Base-by-base conservation (phyloP, 176 grass and related monocot genomes). In the Oryza glaberrima region DNA sequence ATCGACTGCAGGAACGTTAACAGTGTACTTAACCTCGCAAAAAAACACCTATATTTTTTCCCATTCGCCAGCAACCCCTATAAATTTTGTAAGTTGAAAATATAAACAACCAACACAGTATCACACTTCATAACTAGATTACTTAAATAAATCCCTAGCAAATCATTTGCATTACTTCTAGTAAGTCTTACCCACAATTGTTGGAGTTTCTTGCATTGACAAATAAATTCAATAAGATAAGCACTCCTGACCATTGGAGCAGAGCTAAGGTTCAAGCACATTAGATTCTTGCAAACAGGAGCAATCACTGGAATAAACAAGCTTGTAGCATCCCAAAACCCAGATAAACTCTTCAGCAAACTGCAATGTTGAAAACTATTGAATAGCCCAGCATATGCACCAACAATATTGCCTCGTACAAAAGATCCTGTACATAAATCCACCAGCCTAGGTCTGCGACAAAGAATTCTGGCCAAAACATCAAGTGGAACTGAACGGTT, bases 361-460 rank as follows among this genome's bases (percentile, higher is more conserved):
- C 60, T 92, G 70, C 89, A 90, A 48, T 78, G 80, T 43, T 13
- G 64, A 11, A 92, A 44, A 48, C 87, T 87, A 52, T 65, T n/a
- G 19, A 49, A 76, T 23, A 97, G 72, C 64, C 48, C 89, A 43
- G 58, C 2, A 40, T 78, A 84, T 40, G 67, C 81, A 65, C 38
- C 89, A 63, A 67, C 66, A 80, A 40, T 70, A 82, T 77, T 78
- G 67, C 83, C 89, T 68, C 2, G 79, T 64, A 67, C 17, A 86
- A 92, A 87, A 8, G 85, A 91, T 58, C 91, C 91, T 36, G 89
- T 97, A 34, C 94, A 87, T 76, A 97, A 88, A 71, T 94, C 89
- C 87, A 83, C 85, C 85, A 97, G 76, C 69, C 88, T 90, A 68
- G 82, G 87, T 35, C 78, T 67, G 67, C 40, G 51, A 73, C 26